A percentile compares a stretch with the other conserved stretches of the same genome.
These are phyloP conservation scores for baker's yeast (Saccharomyces cerevisiae) DNA, from an alignment of 805 yeast genomes.

Conservation along the genomic window DNA sequence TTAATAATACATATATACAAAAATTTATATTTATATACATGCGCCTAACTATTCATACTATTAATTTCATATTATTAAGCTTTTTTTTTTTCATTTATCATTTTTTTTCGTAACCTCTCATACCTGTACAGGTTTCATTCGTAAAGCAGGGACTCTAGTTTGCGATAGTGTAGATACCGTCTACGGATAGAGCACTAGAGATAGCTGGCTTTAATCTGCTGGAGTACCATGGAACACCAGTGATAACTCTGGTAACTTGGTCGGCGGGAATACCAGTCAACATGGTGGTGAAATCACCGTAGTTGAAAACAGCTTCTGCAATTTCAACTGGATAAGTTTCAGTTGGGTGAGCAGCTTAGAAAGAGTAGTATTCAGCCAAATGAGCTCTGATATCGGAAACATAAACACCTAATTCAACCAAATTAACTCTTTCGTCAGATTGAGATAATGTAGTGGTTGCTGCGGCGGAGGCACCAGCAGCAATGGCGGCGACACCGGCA, in stretches of 20 bases:
- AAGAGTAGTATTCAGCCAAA: background rate
- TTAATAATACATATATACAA: background rate
- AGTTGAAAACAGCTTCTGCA: background rate
- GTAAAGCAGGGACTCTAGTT: background rate
- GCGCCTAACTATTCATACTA: background rate
- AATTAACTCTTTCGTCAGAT: background rate
- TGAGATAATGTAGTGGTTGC: background rate
- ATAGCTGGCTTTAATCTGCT: constrained; percentile 16
- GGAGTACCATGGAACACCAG: constrained; percentile 31
- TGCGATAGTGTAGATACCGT: background rate
- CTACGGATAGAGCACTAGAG: background rate
- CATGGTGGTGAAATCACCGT: background rate
- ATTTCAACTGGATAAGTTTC: background rate
- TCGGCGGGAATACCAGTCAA: background rate
- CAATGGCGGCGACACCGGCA: background rate
- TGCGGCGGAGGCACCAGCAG: background rate
- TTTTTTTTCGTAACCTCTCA: background rate
- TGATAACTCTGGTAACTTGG: constrained; percentile 12
- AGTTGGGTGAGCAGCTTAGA: background rate
- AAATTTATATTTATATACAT: background rate
- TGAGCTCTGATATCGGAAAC: background rate
- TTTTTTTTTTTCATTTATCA: background rate
- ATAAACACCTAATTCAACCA: background rate
- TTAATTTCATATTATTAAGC: background rate
- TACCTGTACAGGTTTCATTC: background rate